These are phyloP conservation scores for Glomus cerebriforme DNA, from an alignment of 192 early-diverging fungal genomes.

Conservation along the genomic window DNA sequence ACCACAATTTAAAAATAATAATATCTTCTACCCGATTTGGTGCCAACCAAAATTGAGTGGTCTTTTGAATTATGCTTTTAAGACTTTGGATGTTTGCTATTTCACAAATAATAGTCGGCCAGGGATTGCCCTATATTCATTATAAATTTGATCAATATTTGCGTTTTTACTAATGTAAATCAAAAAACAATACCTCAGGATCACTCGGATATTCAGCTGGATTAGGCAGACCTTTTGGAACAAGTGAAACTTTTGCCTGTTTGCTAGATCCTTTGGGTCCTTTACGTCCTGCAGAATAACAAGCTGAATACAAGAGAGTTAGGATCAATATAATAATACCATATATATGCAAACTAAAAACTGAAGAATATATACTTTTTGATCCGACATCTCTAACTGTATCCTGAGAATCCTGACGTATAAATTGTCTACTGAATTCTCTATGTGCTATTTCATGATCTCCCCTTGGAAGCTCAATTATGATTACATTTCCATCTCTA, in stretches of 20 bases:
- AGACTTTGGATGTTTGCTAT: neutral
- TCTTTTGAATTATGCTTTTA: neutral
- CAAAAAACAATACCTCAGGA: neutral
- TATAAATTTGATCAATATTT: neutral
- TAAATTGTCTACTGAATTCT: neutral
- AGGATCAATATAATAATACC: neutral
- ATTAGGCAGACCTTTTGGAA: neutral
- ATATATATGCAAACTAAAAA: neutral
- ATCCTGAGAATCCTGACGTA: neutral
- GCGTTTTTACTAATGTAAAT: neutral
- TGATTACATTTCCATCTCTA: neutral
- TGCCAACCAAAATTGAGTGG: slow-evolving; percentile 12
- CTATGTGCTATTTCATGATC: neutral
- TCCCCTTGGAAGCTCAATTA: neutral
- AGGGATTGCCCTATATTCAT: neutral
- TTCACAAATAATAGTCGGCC: neutral
- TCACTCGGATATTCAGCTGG: neutral
- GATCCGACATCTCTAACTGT: neutral
- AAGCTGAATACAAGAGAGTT: slow-evolving; percentile 12
- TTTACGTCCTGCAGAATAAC: neutral
- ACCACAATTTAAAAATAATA: slow-evolving; percentile 8
- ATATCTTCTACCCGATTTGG: slow-evolving; percentile 6
- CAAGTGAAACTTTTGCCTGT: too few relatives aligned
- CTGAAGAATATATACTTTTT: slow-evolving; percentile 1
- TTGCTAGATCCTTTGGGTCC: too few relatives aligned